Percentiles rank a stretch among this genome's conserved stretches.
Conservation (phyloP, 2,329 filamentous ascomycete species). For the Diaporthe capsici region DNA sequence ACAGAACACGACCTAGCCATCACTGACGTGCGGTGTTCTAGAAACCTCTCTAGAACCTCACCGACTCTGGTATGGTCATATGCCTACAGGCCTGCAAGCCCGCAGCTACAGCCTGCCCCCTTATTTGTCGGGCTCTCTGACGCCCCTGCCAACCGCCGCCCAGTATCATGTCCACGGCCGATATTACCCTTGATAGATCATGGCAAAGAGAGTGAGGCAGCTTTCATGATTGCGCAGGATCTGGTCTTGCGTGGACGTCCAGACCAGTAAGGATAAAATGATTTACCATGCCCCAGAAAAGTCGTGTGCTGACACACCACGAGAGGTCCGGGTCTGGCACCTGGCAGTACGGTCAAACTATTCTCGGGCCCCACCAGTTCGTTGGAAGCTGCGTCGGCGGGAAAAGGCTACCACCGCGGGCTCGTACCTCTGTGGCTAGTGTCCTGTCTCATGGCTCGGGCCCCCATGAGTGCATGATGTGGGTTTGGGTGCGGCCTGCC, state of each 20-base stretch:
- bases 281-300: not conserved
- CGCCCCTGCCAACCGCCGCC: not conserved
- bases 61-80: not conserved
- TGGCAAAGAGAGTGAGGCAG: not conserved
- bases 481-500: not conserved
- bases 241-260: not conserved
- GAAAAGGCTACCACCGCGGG: no score
- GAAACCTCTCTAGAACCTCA: not conserved
- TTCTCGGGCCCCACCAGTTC: no score
- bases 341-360: no score
- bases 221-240: no score
- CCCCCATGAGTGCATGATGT: not conserved
- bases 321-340: not conserved
- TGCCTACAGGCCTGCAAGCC: fast-evolving
- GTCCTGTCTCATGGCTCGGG: not conserved
- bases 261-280: not conserved
- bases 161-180: not conserved
- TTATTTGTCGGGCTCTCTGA: not conserved
- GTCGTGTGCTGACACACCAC: not conserved
- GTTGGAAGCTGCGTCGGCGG: not conserved
- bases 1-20: fast-evolving
- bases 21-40: not conserved
- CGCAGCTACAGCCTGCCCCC: not conserved
- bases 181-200: not conserved
- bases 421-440: not conserved